Conservation (phyloP, 352 stramenopile species). For the Globisporangium heterothallicum region DNA sequence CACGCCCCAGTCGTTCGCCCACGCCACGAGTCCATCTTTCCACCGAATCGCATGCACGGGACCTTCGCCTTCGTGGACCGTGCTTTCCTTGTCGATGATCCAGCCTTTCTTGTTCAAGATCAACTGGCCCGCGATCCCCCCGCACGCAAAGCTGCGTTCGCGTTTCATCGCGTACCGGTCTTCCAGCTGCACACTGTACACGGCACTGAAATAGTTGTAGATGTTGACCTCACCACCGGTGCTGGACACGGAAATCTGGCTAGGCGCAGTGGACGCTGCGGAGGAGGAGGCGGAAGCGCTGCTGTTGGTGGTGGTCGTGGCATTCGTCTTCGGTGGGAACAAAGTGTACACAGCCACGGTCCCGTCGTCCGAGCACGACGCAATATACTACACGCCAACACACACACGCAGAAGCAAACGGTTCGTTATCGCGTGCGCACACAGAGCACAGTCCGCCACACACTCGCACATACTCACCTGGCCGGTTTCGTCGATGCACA, state of each 20-base stretch:
- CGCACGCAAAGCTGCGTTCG: conserved; percentile 78
- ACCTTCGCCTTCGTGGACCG: conserved; percentile 77
- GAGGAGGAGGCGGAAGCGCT: neutral
- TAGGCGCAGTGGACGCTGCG: conserved; percentile 1
- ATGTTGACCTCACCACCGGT: conserved; percentile 84
- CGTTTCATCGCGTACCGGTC: conserved; percentile 74
- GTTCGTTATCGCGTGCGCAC: neutral
- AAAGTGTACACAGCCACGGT: conserved; percentile 79
- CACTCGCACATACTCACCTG: conserved; percentile 21
- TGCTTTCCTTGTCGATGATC: conserved; percentile 86
- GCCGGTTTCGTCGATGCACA: conserved; percentile 80
- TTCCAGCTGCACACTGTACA: conserved; percentile 79
- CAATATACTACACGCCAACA: conserved; percentile 62
- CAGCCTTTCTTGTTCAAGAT: conserved; percentile 85
- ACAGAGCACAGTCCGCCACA: neutral
- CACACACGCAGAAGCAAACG: conserved; percentile 5
- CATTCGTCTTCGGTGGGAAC: conserved; percentile 27
- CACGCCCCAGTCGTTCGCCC: conserved; percentile 84
- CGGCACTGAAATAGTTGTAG: conserved; percentile 84
- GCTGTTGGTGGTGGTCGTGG: conserved; percentile 12
- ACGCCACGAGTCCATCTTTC: conserved; percentile 70
- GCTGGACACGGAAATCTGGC: conserved; percentile 47
- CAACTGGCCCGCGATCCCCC: conserved; percentile 70
- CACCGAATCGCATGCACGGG: conserved; percentile 79
- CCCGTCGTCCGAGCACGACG: conserved; percentile 80